phyloP scores from a whole-genome alignment of 257 asterid species.

The Solanum phureja region DNA sequence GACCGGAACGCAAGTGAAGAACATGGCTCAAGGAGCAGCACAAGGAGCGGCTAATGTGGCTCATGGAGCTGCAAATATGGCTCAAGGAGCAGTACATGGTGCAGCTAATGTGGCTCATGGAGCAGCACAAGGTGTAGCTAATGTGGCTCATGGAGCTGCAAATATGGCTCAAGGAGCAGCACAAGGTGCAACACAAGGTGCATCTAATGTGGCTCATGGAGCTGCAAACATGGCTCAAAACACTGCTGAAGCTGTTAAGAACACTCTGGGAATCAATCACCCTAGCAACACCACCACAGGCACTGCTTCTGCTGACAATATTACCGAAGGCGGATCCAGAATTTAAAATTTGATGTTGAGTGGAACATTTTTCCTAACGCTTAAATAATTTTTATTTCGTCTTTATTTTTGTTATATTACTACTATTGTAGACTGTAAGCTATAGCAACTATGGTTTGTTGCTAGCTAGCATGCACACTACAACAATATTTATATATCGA shows the following conservation, averaged over 20 bases:
- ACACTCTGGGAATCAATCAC: not conserved
- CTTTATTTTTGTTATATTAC: not conserved
- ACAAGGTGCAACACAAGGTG: not conserved
- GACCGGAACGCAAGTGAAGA: not conserved
- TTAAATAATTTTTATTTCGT: not conserved
- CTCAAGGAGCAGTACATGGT: not conserved
- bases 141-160: not conserved
- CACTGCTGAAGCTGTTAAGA: not conserved
- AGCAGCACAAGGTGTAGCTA: not conserved
- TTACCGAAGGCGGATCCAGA: not conserved
- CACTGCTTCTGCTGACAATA: not conserved
- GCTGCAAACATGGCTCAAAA: not conserved
- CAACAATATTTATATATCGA: not conserved
- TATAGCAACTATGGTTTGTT: not conserved
- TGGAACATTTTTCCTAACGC: not conserved
- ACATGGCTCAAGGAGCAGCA: not conserved
- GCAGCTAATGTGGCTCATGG: not conserved
- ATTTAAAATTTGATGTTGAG: not conserved
- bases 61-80: not conserved
- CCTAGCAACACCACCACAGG: not conserved
- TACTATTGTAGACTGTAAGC: not conserved
- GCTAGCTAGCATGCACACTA: not conserved
- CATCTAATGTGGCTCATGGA: not conserved
- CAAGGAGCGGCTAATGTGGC: not conserved
- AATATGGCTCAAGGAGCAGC: not conserved